Evolutionary conservation across 2,329 filamentous ascomycete species (phyloP), one percentile per base, ranked within the genome.

Genomic region (Tolypocladium ophioglossoides): DNA sequence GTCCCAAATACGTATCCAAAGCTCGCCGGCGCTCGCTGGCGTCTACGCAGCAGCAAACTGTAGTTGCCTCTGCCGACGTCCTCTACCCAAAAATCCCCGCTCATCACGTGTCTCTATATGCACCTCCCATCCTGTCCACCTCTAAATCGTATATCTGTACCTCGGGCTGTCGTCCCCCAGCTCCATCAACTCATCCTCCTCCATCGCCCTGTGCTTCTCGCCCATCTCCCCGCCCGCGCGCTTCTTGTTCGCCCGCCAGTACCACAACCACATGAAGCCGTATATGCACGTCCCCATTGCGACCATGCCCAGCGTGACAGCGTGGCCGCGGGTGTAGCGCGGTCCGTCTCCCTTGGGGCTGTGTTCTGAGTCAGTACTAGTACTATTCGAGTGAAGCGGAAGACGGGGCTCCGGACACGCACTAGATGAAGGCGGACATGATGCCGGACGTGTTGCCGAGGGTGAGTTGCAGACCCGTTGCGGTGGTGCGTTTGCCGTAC

Each of bases 401-500:
- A 32, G 35, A 6, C 11, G 20, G 41, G 9, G 1, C 6, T 38
- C 8, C 20, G 16, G 20, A 48, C 32, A 62, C 69, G 60, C 54
- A 72, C 70, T 78, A 79, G 53, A 87, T 81, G 61, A 89, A 90
- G 0, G 85, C 81, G 4, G 84, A 79, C 83, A 89, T 85, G 58
- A 91, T 85, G 2, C 87, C 87, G 12, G 83, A 79, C 18, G 77
- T 74, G 58, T 91, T 91, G 2, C 86, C 86, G 52, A 85, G 77
- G 0, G 82, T 87, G 38, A 90, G 72, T 65, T 90, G 86, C 64
- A 90, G 65, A 0, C 85, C 87, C 1, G 81, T 87, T 0, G 84
- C 85, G 0, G 85, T 86, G 0, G 86, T 86, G 35, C 87, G 75
- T 67, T 91, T 91, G 11, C 86, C 87, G 59, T 90, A 91, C 9